Evolutionary conservation across 2,329 filamentous ascomycete genomes (phyloP).

Genomic region (Fusarium newnesense): DNA sequence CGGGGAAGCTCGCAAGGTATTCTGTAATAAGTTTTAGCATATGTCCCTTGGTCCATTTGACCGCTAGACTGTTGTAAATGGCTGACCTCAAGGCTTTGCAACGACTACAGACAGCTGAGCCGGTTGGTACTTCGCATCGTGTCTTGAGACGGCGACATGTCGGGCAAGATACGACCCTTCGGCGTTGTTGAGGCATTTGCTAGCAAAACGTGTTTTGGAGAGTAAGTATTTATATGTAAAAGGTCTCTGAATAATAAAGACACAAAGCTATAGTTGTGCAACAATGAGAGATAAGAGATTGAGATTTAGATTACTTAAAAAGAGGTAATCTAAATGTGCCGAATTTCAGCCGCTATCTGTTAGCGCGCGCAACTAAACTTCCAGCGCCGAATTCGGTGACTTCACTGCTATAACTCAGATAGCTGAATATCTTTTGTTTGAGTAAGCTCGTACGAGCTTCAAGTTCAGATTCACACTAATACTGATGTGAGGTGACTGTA

Average conservation of each 20-base stretch:
- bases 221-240: rapidly evolving
- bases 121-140: not conserved
- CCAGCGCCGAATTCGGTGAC: no score
- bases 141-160: not conserved
- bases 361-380: no score
- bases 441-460: no score
- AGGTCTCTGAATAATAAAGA: rapidly evolving
- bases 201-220: rapidly evolving
- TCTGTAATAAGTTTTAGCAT: not conserved
- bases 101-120: not conserved
- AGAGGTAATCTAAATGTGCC: no score
- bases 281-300: no score
- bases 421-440: no score
- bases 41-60: rapidly evolving
- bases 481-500: no score
- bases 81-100: not conserved
- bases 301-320: no score
- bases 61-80: rapidly evolving
- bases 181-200: not conserved
- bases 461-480: no score
- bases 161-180: not conserved
- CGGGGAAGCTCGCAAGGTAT: not conserved
- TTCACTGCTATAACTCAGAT: no score
- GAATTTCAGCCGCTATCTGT: no score
- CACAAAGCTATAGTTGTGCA: rapidly evolving